Evolutionary conservation across 176 grass and related monocot species (phyloP), one percentile per base, ranked within the genome.

Genomic region (Aegilops speltoides): DNA sequence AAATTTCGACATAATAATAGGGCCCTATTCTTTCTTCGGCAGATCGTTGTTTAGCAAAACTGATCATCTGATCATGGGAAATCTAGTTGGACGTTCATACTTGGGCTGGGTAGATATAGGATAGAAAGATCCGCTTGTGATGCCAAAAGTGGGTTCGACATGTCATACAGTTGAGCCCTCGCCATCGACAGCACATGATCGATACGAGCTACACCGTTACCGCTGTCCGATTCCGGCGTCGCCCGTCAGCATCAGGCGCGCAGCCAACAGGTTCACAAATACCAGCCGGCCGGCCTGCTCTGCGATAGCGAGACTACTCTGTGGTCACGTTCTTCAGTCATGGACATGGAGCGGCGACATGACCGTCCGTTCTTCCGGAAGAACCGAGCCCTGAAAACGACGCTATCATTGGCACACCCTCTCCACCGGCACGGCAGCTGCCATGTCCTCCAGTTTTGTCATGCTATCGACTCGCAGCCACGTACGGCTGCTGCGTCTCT

Each of bases 171-270:
- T 81, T 82, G 70, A 25, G 70, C 37, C 48, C 61, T 89, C 83
- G 48, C 78, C 88, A 5, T 89, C 83, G 60, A 11, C 61, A 20
- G 14, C 83, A 77, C 78, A 89, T 82, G 83, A 36, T 68, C 29
- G 29, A 20, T 6, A 61, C 57, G 16, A 56, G 2, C 22, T 23
- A 10, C 8, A 61, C 20, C 22, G 8, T 23, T 61, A 61, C 57
- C 8, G 22, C 8, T 10, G 10, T 23, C 57, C 57, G 2, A 66
- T 17, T 32, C 64, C 64, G 28, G 3, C 20, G 57, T 23, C 16
- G 0, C 29, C 28, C 6, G 25, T 33, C 65, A 32, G 3, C 1
- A 14, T 2, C 52, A 56, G 2, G 64, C 24, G 48, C 15, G 5
- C 43, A 16, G 81, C 81, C 87, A 88, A 72, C 65, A 6, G 74